Evolutionary conservation across 176 grass and related monocot genomes (phyloP), one percentile per base, ranked within the genome.

Genomic region (Musa troglodytarum): DNA sequence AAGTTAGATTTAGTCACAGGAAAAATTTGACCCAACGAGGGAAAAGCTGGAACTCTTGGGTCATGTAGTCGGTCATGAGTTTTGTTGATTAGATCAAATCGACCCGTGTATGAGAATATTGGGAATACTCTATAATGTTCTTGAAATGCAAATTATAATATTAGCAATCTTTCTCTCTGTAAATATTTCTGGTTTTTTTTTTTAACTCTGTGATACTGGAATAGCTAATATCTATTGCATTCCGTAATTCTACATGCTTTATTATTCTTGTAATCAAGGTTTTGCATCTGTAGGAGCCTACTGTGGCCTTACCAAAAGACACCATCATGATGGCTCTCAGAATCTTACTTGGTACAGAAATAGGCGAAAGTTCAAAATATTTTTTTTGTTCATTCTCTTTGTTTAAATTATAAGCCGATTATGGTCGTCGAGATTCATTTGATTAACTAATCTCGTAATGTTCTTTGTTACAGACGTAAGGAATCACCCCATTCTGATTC

Each of bases 401-500:
- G 21, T 14, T 24, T 34, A 10, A 15, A 3, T 61, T 11, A 19
- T 76, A 49, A 11, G 15, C 8, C 49, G 55, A 24, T 22, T 24
- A 54, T 53, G 10, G 7, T 16, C 2, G 10, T 29, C 34, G 16
- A 70, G 71, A 64, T 80, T 51, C 61, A 77, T 69, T 69, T 61
- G 67, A 78, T 50, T 53, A 11, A 34, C 77, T 83, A 11, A 78
- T 19, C 61, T 68, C 51, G 81, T 10, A 53, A 54, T 17, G 75
- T 85, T 56, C 25, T 55, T 50, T 64, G 52, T 70, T 52, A n/a
- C 84, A 89, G 90, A 89, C 80, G 63, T 89, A 78, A 89, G 90
- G 69, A 86, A 92, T 43, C 84, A 92, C 62, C 90, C 86, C 53
- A 54, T 92, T 79, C 68, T 92, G 67, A 87, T 89, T 84, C 90